Evolutionary conservation across 768 basidiomycete genomes (phyloP), one percentile per base, ranked within the genome.

Genomic region (Lactarius hengduanensis): DNA sequence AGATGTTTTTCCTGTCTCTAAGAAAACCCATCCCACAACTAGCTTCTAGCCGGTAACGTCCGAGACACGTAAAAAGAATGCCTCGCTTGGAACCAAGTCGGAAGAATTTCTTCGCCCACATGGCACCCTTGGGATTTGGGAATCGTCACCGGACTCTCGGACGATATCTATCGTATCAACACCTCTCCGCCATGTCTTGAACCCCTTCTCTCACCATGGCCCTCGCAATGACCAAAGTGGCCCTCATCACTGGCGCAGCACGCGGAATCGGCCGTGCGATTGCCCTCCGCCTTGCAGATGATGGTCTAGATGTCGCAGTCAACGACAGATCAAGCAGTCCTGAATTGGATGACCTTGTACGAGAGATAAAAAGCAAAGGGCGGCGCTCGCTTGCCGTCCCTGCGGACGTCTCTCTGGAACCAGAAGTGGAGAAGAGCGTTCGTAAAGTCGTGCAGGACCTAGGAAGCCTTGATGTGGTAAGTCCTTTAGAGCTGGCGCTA

Each of bases 211-310:
- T 4, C 8, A 16, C 43, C 13, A 57, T 57, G 36, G 6, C 55
- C 43, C 10, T 36, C 2, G 22, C n/a, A 9, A 67, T 7, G 10
- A 56, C 61, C 20, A 67, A 45, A 56, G 71, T 72, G 8, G 72
- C 71, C 36, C 64, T 72, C 16, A 62, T 72, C 43, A 72, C 72
- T 2, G 72, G 71, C 30, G 72, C 69, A 26, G 72, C 72, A 28
- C 67, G 69, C n/a, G 72, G 69, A 11, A 68, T 72, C 26, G 72
- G 72, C 22, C 66, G 64, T 34, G 71, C 61, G 5, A 67, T 72
- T 30, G 72, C 72, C 9, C 70, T 72, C 43, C 66, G 69, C 26
- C 69, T 72, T 30, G 72, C 72, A 18, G 32, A 56, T 9, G 72
- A 72, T 58, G 72, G 72, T 15, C 57, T 68, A 9, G 67, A 71